Percentiles rank a stretch among this genome's conserved stretches.
phyloP scores from a whole-genome alignment of 2,329 filamentous ascomycete genomes.

The Grosmannia huntii region DNA sequence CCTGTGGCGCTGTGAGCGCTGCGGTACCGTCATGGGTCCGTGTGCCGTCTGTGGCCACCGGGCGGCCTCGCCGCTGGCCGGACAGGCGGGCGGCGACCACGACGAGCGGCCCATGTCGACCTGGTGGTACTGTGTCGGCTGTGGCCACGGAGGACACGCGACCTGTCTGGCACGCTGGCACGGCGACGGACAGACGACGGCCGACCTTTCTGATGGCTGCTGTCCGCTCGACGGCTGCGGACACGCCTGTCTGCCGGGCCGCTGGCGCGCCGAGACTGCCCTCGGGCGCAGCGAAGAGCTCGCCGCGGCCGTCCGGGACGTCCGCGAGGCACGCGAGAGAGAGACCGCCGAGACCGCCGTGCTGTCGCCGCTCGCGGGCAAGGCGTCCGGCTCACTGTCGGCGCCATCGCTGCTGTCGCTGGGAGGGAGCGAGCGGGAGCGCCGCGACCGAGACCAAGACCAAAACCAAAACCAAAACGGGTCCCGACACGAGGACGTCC shows the following conservation, averaged over 20 bases:
- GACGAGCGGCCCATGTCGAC: constrained; percentile 20
- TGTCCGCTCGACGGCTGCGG: constrained; percentile 54
- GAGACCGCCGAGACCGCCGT: background rate
- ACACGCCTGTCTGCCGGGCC: constrained; percentile 47
- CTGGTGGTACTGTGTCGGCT: constrained; percentile 54
- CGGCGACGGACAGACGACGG: background rate
- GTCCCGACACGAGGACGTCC: constrained; percentile 17
- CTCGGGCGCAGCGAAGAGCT: constrained; percentile 38
- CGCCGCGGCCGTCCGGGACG: constrained; percentile 19
- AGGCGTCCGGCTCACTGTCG: background rate
- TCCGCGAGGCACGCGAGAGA: background rate
- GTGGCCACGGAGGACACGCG: constrained; percentile 49
- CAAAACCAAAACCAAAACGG: background rate
- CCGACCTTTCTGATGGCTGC: constrained; percentile 37
- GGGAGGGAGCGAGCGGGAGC: background rate
- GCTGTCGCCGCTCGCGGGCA: background rate
- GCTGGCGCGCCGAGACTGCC: constrained; percentile 36
- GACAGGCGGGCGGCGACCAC: constrained; percentile 6
- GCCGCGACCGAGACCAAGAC: background rate
- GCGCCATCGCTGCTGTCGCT: background rate
- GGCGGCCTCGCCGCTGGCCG: constrained; percentile 18
- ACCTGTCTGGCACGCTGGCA: constrained; percentile 50
- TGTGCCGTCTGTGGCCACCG: constrained; percentile 48
- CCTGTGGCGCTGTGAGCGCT: constrained; percentile 48
- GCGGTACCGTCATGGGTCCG: constrained; percentile 35